Conservation (phyloP, 352 stramenopile genomes). For the Phytophthora agathidicida region DNA sequence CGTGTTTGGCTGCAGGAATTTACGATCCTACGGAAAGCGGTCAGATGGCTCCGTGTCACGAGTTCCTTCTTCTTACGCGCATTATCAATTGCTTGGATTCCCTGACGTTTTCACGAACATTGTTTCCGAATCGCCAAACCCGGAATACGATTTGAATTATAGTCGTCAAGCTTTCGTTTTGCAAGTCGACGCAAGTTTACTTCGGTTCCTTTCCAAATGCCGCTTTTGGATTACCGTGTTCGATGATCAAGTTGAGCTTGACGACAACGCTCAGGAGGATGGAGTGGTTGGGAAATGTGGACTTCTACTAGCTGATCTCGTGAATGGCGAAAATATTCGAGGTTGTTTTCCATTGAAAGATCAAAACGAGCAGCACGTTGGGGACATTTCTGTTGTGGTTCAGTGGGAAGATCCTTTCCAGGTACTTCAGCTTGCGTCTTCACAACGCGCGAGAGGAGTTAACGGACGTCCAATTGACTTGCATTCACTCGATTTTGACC, state of each 20-base stretch:
- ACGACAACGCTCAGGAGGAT: constrained; percentile 42
- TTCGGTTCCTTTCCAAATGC: constrained; percentile 87
- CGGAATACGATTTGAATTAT: constrained; percentile 76
- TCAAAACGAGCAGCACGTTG: constrained; percentile 53
- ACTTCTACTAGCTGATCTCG: constrained; percentile 70
- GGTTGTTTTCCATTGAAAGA: constrained; percentile 80
- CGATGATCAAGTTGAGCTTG: constrained; percentile 68
- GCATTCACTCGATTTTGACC: constrained; percentile 69
- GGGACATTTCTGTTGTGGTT: constrained; percentile 75
- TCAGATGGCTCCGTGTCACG: constrained; percentile 36
- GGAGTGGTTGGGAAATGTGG: constrained; percentile 79
- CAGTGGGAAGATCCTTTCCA: constrained; percentile 84
- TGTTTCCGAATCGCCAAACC: constrained; percentile 55
- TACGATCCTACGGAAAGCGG: constrained; percentile 55
- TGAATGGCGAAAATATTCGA: constrained; percentile 69
- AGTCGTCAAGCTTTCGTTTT: constrained; percentile 73
- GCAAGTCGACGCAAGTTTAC: constrained; percentile 73
- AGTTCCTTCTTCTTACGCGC: constrained; percentile 80
- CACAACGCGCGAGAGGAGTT: constrained; percentile 30
- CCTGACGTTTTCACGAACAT: constrained; percentile 91
- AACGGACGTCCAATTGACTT: constrained; percentile 44
- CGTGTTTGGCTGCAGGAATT: constrained; percentile 65
- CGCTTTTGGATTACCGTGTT: constrained; percentile 87
- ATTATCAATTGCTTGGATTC: constrained; percentile 92
- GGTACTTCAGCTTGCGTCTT: constrained; percentile 57